phyloP scores from a whole-genome alignment of 2,329 filamentous ascomycete species.

The Exophiala sp. region DNA sequence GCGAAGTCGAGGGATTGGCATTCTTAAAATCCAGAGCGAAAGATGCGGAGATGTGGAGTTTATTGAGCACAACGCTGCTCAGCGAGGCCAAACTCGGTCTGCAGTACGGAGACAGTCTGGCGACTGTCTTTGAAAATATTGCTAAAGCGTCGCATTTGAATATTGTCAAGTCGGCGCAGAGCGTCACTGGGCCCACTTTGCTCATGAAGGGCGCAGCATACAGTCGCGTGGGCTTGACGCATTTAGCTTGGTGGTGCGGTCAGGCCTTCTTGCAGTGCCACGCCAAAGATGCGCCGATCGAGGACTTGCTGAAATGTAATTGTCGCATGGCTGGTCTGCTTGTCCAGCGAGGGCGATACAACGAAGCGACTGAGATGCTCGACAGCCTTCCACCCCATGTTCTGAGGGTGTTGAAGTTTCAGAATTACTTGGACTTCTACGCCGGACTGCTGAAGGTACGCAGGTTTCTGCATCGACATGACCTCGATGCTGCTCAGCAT shows the following conservation, averaged over 20 bases:
- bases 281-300: constrained; percentile 59
- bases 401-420: constrained; percentile 70
- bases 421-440: constrained; percentile 54
- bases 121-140: constrained; percentile 69
- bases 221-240: constrained; percentile 64
- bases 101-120: constrained; percentile 58
- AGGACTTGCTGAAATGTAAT: constrained; percentile 73
- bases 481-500: constrained; percentile 55
- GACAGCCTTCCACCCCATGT: constrained; percentile 59
- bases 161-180: constrained; percentile 69
- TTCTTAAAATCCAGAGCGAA: constrained; percentile 84
- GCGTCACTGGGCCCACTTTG: constrained; percentile 69
- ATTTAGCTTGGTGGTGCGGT: constrained; percentile 56
- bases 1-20: constrained; percentile 73
- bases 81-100: constrained; percentile 81
- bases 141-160: constrained; percentile 80
- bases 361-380: constrained; percentile 61
- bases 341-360: constrained; percentile 65
- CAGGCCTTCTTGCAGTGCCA: constrained; percentile 77
- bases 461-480: constrained; percentile 45
- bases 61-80: constrained; percentile 78
- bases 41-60: constrained; percentile 78
- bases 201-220: constrained; percentile 71
- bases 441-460: constrained; percentile 42
- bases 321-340: constrained; percentile 67